Base-by-base conservation (phyloP, 2,329 filamentous ascomycete species). In the Xylariaceae sp. region DNA sequence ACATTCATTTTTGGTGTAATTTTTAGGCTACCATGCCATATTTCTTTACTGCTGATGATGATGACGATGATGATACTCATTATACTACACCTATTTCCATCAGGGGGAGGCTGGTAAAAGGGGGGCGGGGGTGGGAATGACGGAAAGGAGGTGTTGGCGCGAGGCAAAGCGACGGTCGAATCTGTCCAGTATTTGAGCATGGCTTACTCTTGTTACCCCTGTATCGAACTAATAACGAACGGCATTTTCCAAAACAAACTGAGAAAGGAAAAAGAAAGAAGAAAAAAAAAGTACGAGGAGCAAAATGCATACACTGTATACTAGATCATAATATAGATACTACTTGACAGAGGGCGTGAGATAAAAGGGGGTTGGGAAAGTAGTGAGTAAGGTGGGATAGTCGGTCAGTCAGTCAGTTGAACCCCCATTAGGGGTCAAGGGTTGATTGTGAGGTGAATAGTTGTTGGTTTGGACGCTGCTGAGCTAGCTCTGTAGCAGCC, bases 251-350 rank as follows among this genome's bases (percentile, higher is more conserved):
- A 44, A 51, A 37, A 55, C 21, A 52, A 29, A n/a, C n/a, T 50
- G 43, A 40, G 26, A 29, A 29, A 5, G 10, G 26, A 6, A 29
- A 10, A 10, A 29, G 26, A 29, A 10, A 10, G 6, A 10, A 29
- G 26, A 5, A 10, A 29, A 29, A 5, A 37, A 14, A 26, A 4
- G 4, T 9, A 26, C 23, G 23, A 26, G 23, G 23, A 4, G 32
- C 12, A 10, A 14, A 10, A 37, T 37, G 32, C 49, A 52, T n/a
- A n/a, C 49, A 56, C 49, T 62, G 57, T 62, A 62, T 48, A 62
- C 49, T 62, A 60, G 49, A 56, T 55, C 44, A 54, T 50, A 54
- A 56, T 20, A 60, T 60, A 62, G 51, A 60, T 55, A 55, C 49
- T 54, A 56, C 23, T 40, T 54, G 47, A 48, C 20, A 21, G 40